Conservation (phyloP, 106 monocot species). For the Triglochin maritima region DNA sequence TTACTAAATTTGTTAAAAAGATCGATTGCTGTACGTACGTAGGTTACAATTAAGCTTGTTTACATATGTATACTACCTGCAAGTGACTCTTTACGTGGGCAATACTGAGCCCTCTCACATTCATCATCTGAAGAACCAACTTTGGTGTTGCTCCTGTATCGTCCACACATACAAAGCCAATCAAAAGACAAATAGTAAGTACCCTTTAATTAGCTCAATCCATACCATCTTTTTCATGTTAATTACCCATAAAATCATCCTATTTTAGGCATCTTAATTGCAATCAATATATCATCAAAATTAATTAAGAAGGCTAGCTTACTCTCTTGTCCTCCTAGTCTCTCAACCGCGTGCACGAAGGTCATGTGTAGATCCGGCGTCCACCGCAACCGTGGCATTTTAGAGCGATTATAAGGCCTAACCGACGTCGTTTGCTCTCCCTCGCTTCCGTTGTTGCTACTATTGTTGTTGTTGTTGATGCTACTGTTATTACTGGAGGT, state of each 20-base stretch:
- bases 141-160: constrained; percentile 91
- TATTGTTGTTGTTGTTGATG: constrained; percentile 17
- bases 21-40: too few relatives aligned
- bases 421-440: constrained; percentile 12
- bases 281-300: neutral
- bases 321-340: constrained; percentile 80
- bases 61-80: constrained; percentile 40
- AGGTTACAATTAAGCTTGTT: neutral
- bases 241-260: too few relatives aligned
- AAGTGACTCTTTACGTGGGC: constrained; percentile 97
- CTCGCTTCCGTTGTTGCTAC: constrained; percentile 11
- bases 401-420: constrained; percentile 53
- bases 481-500: constrained; percentile 7
- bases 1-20: neutral
- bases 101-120: constrained; percentile 89
- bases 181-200: too few relatives aligned
- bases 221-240: too few relatives aligned
- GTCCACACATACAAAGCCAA: neutral
- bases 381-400: constrained; percentile 66
- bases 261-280: too few relatives aligned
- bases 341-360: constrained; percentile 55
- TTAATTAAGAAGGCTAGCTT: neutral
- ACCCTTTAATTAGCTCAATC: too few relatives aligned
- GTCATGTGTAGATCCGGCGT: constrained; percentile 63
- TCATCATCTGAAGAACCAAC: constrained; percentile 98